These are phyloP conservation scores for Thymus quinquecostatus DNA, from an alignment of 257 asterid species.

Conservation along the genomic window DNA sequence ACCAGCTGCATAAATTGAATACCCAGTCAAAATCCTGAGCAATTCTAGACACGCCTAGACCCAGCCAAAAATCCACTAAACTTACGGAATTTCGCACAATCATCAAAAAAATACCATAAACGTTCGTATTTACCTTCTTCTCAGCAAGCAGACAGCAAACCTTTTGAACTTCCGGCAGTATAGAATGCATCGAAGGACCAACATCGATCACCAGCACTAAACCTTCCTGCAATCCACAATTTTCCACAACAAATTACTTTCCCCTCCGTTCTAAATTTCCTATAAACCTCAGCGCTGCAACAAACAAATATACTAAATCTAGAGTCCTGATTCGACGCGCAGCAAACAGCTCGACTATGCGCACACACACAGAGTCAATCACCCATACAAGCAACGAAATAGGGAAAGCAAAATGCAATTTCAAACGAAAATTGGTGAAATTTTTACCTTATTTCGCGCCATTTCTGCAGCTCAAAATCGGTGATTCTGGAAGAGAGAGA, in stretches of 20 bases:
- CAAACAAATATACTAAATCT: not conserved
- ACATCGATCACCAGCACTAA: constrained; percentile 85
- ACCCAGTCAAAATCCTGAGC: constrained; percentile 21
- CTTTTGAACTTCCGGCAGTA: constrained; percentile 80
- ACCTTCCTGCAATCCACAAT: constrained; percentile 58
- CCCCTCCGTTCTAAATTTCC: not conserved
- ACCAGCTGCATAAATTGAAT: constrained; percentile 63
- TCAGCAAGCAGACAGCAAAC: constrained; percentile 77
- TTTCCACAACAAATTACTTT: not conserved
- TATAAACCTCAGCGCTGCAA: not conserved
- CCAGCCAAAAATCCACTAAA: not conserved
- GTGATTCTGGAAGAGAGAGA: constrained; percentile 9
- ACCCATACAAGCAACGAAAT: not conserved
- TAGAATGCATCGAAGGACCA: constrained; percentile 82
- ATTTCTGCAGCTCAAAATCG: constrained; percentile 31
- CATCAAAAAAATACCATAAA: not conserved
- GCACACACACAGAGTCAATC: not conserved
- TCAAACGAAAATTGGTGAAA: constrained; percentile 1
- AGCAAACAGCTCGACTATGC: not conserved
- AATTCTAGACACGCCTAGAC: not conserved
- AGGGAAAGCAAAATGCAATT: not conserved
- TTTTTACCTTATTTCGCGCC: constrained; percentile 78
- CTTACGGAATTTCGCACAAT: not conserved
- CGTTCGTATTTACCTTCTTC: constrained; percentile 61
- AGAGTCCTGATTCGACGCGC: not conserved